Base-by-base conservation (phyloP, 163 green algal species). In the Volvox carteri region DNA sequence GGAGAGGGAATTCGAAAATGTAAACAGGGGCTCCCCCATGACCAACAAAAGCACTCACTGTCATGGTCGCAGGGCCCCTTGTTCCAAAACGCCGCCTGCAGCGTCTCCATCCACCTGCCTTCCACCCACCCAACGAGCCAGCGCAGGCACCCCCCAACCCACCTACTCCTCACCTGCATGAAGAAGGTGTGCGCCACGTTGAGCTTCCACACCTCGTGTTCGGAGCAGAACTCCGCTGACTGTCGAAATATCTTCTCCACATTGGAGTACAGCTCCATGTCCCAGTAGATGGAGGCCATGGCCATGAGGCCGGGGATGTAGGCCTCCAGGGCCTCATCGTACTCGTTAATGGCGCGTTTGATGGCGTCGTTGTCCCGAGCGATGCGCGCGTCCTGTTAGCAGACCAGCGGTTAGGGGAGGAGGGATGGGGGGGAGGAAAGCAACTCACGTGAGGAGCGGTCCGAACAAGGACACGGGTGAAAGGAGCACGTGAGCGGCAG, bases 101-200 rank as follows among this genome's bases (percentile, higher is more conserved):
- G n/a, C n/a, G n/a, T n/a, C n/a, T n/a, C n/a, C n/a, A n/a, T n/a
- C n/a, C n/a, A n/a, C n/a, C n/a, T n/a, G n/a, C n/a, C n/a, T n/a
- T n/a, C n/a, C n/a, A n/a, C n/a, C 58, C 23, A 33, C 7, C 58
- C 58, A 72, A 37, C 18, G 58, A n/a, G 58, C 18, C 58, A 33
- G 19, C 28, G 28, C 25, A 73, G 14, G 37, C 62, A 41, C 3
- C 62, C 62, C 2, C 62, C 62, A 41, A 73, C n/a, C 58, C 8
- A 73, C 62, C 25, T 21, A 73, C 3, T 41, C n/a, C 44, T 46
- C 62, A 90, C 94, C 93, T 98, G 95, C 93, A 98, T 97, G 86
- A 98, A 98, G 86, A 96, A 95, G 0, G 94, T 96, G 91, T 98
- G 96, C 33, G 96, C 96, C 44, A 98, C 91, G 91, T 98, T 98